Evolutionary conservation across 352 stramenopile genomes (phyloP).

Genomic region (Hyaloperonospora brassicae): DNA sequence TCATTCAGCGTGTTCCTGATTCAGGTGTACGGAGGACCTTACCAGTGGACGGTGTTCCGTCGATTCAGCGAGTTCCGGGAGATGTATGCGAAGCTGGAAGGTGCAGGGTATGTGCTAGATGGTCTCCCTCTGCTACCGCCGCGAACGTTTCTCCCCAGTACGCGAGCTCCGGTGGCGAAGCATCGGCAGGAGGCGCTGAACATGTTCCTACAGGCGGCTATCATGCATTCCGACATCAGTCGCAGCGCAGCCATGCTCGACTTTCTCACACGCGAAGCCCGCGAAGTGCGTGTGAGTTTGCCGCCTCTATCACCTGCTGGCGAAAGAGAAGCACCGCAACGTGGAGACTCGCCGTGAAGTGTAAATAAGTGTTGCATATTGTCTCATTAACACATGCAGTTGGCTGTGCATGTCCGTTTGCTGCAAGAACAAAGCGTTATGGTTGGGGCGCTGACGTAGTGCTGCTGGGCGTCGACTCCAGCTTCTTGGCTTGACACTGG

Average conservation of each 20-base stretch:
- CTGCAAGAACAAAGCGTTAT: no score
- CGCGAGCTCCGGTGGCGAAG: slow-evolving; percentile 54
- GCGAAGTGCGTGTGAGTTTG: slow-evolving; percentile 73
- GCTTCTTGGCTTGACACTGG: slow-evolving; percentile 17
- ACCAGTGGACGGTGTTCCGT: slow-evolving; percentile 82
- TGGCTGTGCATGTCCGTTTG: no score
- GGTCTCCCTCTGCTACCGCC: slow-evolving; percentile 54
- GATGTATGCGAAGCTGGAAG: slow-evolving; percentile 41
- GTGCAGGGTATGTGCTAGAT: slow-evolving; percentile 38
- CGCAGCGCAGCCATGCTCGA: slow-evolving; percentile 61
- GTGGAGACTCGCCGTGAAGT: slow-evolving; percentile 35
- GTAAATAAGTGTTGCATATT: no score
- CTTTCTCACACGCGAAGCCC: slow-evolving; percentile 66
- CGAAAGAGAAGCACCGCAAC: slow-evolving; percentile 32
- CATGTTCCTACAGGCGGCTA: slow-evolving; percentile 66
- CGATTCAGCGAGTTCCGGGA: slow-evolving; percentile 78
- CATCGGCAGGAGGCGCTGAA: slow-evolving; percentile 71
- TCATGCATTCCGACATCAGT: slow-evolving; percentile 78
- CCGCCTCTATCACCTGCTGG: slow-evolving; percentile 65
- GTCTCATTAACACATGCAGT: no score
- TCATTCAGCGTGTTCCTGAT: slow-evolving; percentile 83
- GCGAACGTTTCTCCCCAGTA: slow-evolving; percentile 72
- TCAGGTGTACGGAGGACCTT: slow-evolving; percentile 73
- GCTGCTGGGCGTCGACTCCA: no score
- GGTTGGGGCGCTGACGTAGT: no score